A percentile compares a stretch with the other conserved stretches of the same genome.
Conservation (phyloP, 495 filamentous ascomycete species). For the Daldinia concentrica region DNA sequence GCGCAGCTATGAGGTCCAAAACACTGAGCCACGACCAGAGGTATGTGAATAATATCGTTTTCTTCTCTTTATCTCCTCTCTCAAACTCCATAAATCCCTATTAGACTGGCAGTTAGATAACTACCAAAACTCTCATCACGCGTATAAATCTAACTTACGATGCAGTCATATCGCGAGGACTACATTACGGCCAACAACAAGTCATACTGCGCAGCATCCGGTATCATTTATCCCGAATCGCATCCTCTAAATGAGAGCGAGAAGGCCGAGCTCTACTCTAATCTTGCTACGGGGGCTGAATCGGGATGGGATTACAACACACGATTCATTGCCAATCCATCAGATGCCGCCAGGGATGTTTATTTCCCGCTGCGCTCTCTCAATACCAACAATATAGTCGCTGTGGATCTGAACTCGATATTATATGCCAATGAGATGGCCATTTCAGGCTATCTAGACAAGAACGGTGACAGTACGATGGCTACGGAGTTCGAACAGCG, state of each 20-base stretch:
- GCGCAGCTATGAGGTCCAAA: slow-evolving; percentile 56
- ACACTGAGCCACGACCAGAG: slow-evolving; percentile 61
- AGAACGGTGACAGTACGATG: slow-evolving; percentile 44
- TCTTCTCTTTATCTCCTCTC: background rate
- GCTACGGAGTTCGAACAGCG: slow-evolving; percentile 46
- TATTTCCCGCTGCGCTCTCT: slow-evolving; percentile 63
- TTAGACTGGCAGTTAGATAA: background rate
- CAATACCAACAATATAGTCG: slow-evolving; percentile 51
- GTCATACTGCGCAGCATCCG: slow-evolving; percentile 55
- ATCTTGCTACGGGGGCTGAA: slow-evolving; percentile 61
- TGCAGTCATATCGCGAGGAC: slow-evolving; percentile 57
- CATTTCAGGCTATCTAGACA: slow-evolving; percentile 51
- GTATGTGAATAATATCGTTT: slow-evolving; percentile 8
- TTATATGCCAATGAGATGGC: slow-evolving; percentile 59
- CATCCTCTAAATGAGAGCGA: slow-evolving; percentile 52
- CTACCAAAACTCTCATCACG: background rate
- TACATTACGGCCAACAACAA: slow-evolving; percentile 57
- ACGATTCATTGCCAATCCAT: slow-evolving; percentile 53
- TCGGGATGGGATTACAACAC: slow-evolving; percentile 59
- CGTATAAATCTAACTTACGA: slow-evolving; percentile 13
- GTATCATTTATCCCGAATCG: slow-evolving; percentile 59
- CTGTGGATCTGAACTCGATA: slow-evolving; percentile 62
- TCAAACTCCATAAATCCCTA: background rate
- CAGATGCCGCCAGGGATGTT: slow-evolving; percentile 55
- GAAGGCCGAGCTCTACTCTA: slow-evolving; percentile 53